Evolutionary conservation across 2,329 filamentous ascomycete genomes (phyloP).

Genomic region (Ceratocystis alfenasii): DNA sequence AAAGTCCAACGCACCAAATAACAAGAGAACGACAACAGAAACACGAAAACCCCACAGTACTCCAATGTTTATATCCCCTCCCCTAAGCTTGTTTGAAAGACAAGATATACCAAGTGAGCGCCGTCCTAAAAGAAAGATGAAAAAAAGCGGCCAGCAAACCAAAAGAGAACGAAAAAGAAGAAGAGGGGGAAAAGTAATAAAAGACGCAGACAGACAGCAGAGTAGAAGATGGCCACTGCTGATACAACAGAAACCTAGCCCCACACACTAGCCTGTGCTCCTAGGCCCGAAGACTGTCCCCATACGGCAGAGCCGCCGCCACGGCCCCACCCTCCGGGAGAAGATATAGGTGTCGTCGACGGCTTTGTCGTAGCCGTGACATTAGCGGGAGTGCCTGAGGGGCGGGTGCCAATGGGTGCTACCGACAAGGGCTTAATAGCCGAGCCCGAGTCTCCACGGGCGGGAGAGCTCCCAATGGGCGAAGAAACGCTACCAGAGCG

Average conservation of each 20-base stretch:
- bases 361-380: constrained; percentile 52
- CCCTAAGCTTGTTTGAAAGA: constrained; percentile 8
- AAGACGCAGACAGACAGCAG: neutral
- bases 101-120: constrained; percentile 13
- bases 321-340: constrained; percentile 72
- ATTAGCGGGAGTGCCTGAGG: constrained; percentile 45
- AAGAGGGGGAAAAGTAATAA: constrained; percentile 15
- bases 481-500: constrained; percentile 59
- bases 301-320: constrained; percentile 58
- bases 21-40: neutral
- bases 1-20: neutral
- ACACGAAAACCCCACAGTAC: constrained; percentile 10
- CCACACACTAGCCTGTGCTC: constrained; percentile 89
- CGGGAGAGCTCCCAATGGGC: constrained; percentile 68
- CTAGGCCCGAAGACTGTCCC: constrained; percentile 70
- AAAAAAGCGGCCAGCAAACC: neutral
- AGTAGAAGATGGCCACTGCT: neutral
- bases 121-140: constrained; percentile 14
- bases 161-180: constrained; percentile 14
- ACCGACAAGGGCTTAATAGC: constrained; percentile 51
- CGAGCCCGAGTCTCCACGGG: constrained; percentile 49
- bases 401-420: constrained; percentile 87
- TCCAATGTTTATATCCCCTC: constrained; percentile 9
- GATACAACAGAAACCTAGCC: constrained; percentile 43
- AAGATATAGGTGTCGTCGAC: constrained; percentile 81